Conservation (phyloP, 192 early-diverging fungal genomes). For the Umbelopsis ramanniana region DNA sequence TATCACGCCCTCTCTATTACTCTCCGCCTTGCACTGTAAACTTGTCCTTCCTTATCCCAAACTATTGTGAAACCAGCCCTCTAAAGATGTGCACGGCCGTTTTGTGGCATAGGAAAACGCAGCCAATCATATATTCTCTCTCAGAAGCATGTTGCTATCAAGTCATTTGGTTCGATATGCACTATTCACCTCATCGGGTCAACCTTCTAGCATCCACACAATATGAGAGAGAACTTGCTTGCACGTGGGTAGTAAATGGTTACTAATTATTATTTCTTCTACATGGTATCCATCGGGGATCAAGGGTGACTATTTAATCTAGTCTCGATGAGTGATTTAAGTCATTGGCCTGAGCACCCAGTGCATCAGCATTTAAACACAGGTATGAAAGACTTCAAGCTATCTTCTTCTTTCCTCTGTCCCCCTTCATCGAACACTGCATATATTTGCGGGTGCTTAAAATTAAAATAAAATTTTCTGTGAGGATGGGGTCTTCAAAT, state of each 20-base stretch:
- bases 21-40: neutral
- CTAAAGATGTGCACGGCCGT: neutral
- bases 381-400: no score
- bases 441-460: no score
- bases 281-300: neutral
- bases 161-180: neutral
- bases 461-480: no score
- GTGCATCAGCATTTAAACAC: neutral
- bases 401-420: no score
- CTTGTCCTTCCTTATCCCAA: neutral
- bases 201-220: neutral
- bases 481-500: no score
- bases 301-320: neutral
- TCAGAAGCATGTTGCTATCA: neutral
- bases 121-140: neutral
- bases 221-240: neutral
- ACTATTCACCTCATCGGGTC: neutral
- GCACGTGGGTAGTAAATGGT: neutral
- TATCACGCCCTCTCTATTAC: neutral
- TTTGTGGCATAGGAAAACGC: neutral
- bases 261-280: no score
- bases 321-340: neutral
- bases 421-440: no score
- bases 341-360: constrained; percentile 4
- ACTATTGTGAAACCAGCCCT: neutral